phyloP scores from a whole-genome alignment of 371 early-diverging fungal species.

The Lichtheimia ramosa region DNA sequence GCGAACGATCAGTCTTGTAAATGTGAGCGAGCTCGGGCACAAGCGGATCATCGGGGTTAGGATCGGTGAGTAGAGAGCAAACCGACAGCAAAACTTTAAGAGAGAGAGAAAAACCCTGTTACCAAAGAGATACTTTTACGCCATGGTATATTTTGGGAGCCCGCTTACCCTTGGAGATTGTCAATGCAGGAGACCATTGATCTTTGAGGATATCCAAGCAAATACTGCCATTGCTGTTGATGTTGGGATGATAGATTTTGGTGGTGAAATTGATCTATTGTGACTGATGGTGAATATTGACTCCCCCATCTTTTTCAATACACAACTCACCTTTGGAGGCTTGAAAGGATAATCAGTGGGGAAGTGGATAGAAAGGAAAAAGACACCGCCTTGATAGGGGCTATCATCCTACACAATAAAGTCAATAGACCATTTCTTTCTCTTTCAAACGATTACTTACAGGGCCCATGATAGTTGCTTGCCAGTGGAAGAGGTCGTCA shows the following conservation, averaged over 20 bases:
- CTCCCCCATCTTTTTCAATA: not conserved
- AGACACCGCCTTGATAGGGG: constrained; percentile 89
- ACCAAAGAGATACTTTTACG: not conserved
- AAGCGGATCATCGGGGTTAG: constrained; percentile 95
- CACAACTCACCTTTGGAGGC: constrained; percentile 85
- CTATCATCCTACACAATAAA: constrained; percentile 50
- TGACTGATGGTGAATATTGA: too few relatives aligned
- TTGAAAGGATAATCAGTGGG: constrained; percentile 99
- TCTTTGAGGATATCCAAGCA: constrained; percentile 98
- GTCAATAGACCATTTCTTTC: not conserved
- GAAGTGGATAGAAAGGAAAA: constrained; percentile 98
- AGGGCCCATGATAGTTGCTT: constrained; percentile 96
- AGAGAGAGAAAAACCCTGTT: not conserved
- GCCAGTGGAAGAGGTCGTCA: constrained; percentile 92
- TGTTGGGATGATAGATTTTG: constrained; percentile 98
- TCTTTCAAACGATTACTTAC: constrained; percentile 49
- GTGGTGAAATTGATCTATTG: constrained; percentile 91
- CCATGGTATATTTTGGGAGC: not conserved
- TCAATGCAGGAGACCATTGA: constrained; percentile 99
- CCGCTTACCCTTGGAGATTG: constrained; percentile 86
- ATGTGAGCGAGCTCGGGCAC: constrained; percentile 97
- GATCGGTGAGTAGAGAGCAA: constrained; percentile 97
- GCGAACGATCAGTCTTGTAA: constrained; percentile 92
- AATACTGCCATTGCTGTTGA: constrained; percentile 98
- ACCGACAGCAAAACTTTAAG: constrained; percentile 90